Evolutionary conservation across 345 rosid species (phyloP), one percentile per base, ranked within the genome.

Genomic region (Schrenkiella parvula): DNA sequence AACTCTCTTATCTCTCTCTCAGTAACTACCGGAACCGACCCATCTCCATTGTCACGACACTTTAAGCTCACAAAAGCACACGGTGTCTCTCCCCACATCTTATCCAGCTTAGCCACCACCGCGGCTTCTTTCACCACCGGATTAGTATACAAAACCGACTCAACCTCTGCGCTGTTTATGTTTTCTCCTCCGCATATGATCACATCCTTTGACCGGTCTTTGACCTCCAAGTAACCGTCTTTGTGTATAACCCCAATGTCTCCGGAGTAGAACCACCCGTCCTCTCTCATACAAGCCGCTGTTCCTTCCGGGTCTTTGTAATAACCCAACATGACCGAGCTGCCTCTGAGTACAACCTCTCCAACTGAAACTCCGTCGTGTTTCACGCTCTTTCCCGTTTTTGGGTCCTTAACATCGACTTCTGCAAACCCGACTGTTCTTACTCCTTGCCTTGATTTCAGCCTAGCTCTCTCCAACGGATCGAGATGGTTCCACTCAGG

Each of bases 141-240:
- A 32, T 88, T 80, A 0, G 74, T 58, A n/a, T 88, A 88, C 80
- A 88, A 42, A 68, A 88, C 85, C 3, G 84, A 66, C 66, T 88
- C 89, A 26, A 86, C 84, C 66, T 88, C 86, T 0, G 78, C 73
- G 1, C 81, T 83, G 54, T 86, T 81, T 41, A 86, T 79, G 37
- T 86, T 88, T 76, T 88, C 93, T 35, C 93, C 93, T 4, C 93
- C 90, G 0, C 88, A 79, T 38, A 84, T 84, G 17, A 86, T 82
- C 32, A 84, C 79, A 61, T 88, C 93, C 77, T 88, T 88, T 21
- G 78, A 80, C n/a, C 88, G 61, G 65, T 88, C 93, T 78, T 84
- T 83, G 44, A 84, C 78, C 48, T 88, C 93, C 46, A 88, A 59
- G 72, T 84, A 86, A 29, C 88, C 86, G 55, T 88, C 86, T 0